A percentile compares a stretch with the other conserved stretches of the same genome.
Conservation (phyloP, 495 filamentous ascomycete genomes). For the Annulohypoxylon moriforme region DNA sequence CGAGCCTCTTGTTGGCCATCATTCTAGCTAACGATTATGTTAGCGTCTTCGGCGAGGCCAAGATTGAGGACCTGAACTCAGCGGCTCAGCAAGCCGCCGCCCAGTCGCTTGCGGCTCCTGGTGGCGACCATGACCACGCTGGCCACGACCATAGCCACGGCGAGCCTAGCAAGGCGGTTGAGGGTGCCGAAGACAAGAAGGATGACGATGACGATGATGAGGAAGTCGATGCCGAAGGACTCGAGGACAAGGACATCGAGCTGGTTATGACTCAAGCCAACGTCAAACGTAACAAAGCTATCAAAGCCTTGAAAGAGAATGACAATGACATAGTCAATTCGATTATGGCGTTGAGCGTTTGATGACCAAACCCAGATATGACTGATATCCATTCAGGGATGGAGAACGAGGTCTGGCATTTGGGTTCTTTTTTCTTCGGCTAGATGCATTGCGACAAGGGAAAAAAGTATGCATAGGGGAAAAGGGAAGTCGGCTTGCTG, state of each 20-base stretch:
- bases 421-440: conserved; percentile 12
- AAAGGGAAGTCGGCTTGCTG: conserved; percentile 33
- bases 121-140: conserved; percentile 63
- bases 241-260: conserved; percentile 99
- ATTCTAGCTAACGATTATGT: conserved; percentile 18
- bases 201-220: conserved; percentile 90
- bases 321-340: conserved; percentile 99
- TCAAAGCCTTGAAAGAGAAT: conserved; percentile 98
- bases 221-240: conserved; percentile 90
- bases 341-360: conserved; percentile 99
- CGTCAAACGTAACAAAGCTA: conserved; percentile 96
- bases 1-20: neutral
- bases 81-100: conserved; percentile 94
- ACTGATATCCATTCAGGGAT: conserved; percentile 10
- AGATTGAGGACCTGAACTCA: conserved; percentile 99
- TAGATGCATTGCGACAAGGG: conserved; percentile 40
- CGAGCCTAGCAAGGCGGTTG: conserved; percentile 77
- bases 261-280: conserved; percentile 98
- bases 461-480: conserved; percentile 33
- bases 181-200: conserved; percentile 77
- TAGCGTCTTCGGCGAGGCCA: conserved; percentile 99
- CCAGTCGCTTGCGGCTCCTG: conserved; percentile 59
- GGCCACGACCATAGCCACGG: conserved; percentile 75
- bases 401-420: neutral
- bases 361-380: conserved; percentile 43